A percentile compares a stretch with the other conserved stretches of the same genome.
These are phyloP conservation scores for Kodamaea fukazawae DNA, from an alignment of 805 yeast genomes.

Conservation along the genomic window DNA sequence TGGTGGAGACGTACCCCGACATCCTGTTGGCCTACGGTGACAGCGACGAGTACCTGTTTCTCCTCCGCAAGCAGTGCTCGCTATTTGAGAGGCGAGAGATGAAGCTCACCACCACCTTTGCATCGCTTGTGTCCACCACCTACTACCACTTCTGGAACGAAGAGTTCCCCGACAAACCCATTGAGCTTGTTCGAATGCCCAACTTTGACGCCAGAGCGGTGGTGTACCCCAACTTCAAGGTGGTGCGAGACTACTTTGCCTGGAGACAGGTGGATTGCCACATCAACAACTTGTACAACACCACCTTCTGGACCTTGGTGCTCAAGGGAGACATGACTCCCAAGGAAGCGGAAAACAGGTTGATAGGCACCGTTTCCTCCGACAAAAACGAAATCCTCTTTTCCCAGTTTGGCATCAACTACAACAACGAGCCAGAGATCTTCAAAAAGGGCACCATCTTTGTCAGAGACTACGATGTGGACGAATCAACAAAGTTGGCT, in stretches of 20 bases:
- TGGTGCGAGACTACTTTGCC: slow-evolving; percentile 75
- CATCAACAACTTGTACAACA: slow-evolving; percentile 90
- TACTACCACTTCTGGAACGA: slow-evolving; percentile 68
- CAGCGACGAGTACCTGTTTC: slow-evolving; percentile 89
- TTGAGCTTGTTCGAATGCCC: slow-evolving; percentile 60
- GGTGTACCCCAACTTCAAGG: slow-evolving; percentile 62
- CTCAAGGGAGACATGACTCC: slow-evolving; percentile 63
- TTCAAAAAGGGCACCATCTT: slow-evolving; percentile 78
- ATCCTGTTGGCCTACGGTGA: slow-evolving; percentile 86
- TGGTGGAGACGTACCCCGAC: slow-evolving; percentile 67
- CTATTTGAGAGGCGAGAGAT: slow-evolving; percentile 81
- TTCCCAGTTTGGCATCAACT: slow-evolving; percentile 74
- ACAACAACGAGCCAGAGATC: slow-evolving; percentile 86
- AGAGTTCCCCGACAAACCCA: slow-evolving; percentile 49
- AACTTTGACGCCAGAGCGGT: slow-evolving; percentile 92
- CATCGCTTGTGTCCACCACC: slow-evolving; percentile 74
- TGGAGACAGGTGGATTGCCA: slow-evolving; percentile 98
- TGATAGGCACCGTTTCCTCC: slow-evolving; percentile 73
- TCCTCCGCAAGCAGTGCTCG: slow-evolving; percentile 59
- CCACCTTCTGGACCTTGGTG: slow-evolving; percentile 87
- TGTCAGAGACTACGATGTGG: slow-evolving; percentile 43
- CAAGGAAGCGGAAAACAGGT: slow-evolving; percentile 72
- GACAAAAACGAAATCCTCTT: slow-evolving; percentile 91
- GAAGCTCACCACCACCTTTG: slow-evolving; percentile 79
- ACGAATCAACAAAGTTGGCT: slow-evolving; percentile 1